phyloP scores from a whole-genome alignment of 192 early-diverging fungal genomes.

The Gigaspora rosea region DNA sequence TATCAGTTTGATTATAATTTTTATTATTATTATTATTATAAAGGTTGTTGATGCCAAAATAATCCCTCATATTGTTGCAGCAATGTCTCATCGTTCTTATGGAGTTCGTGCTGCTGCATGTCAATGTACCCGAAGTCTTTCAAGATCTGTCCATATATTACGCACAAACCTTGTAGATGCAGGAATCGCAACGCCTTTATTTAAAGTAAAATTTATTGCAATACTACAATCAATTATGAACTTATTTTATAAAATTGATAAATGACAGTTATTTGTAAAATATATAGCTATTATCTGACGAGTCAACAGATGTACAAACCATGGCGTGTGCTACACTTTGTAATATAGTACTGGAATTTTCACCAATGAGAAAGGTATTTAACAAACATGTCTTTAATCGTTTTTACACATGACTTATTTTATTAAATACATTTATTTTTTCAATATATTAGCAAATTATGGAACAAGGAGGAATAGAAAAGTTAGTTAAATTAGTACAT shows the following conservation, averaged over 20 bases:
- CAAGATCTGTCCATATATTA: slow-evolving; percentile 72
- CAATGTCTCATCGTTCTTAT: slow-evolving; percentile 58
- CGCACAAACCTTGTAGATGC: slow-evolving; percentile 81
- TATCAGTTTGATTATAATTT: neutral
- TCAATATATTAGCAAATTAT: slow-evolving; percentile 57
- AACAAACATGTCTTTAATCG: neutral
- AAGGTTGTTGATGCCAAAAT: slow-evolving; percentile 76
- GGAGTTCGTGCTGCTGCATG: slow-evolving; percentile 75
- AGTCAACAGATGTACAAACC: slow-evolving; percentile 60
- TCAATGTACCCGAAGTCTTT: slow-evolving; percentile 74
- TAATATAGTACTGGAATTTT: slow-evolving; percentile 85
- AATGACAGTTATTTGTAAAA: neutral
- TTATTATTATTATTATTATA: neutral
- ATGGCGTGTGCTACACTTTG: slow-evolving; percentile 77
- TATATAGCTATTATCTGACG: slow-evolving; percentile 58
- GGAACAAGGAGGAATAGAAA: slow-evolving; percentile 70
- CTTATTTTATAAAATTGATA: neutral
- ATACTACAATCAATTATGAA: neutral
- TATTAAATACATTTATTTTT: neutral
- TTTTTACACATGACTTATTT: neutral
- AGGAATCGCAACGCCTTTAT: slow-evolving; percentile 67
- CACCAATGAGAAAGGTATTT: slow-evolving; percentile 67
- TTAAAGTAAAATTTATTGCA: slow-evolving; percentile 48
- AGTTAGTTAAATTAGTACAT: slow-evolving; percentile 63
- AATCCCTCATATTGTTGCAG: slow-evolving; percentile 67